These are phyloP conservation scores for Diutina catenulata DNA, from an alignment of 1,139 yeast genomes.

Conservation along the genomic window DNA sequence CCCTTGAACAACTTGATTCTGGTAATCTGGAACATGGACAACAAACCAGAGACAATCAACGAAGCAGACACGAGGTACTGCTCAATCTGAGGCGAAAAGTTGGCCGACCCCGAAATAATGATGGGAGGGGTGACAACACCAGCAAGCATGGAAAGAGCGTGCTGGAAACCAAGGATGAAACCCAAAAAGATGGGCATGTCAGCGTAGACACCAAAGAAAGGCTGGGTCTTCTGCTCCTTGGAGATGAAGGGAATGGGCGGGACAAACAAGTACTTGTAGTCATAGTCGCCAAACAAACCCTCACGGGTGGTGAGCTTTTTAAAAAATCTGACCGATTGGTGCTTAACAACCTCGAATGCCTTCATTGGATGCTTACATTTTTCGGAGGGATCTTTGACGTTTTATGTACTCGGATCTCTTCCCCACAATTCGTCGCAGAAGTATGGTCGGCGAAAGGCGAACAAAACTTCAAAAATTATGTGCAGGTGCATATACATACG, in stretches of 20 bases:
- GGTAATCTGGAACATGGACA: constrained; percentile 72
- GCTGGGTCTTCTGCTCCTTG: constrained; percentile 43
- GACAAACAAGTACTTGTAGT: constrained; percentile 63
- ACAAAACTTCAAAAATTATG: no score
- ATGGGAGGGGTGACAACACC: constrained; percentile 82
- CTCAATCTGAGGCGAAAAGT: constrained; percentile 35
- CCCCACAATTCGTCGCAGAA: no score
- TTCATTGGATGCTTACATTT: no score
- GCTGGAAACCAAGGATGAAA: constrained; percentile 71
- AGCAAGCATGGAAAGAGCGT: constrained; percentile 80
- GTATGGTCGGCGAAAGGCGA: no score
- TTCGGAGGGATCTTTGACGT: no score
- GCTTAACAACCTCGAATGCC: neutral
- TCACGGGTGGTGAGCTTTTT: constrained; percentile 22
- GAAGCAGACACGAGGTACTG: constrained; percentile 74
- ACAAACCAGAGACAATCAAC: constrained; percentile 61
- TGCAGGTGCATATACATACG: no score
- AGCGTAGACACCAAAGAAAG: constrained; percentile 70
- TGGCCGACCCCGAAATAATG: constrained; percentile 50
- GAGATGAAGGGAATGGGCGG: constrained; percentile 65
- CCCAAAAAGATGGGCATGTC: constrained; percentile 75
- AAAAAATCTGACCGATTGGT: neutral
- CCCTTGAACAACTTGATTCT: constrained; percentile 66
- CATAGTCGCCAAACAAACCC: constrained; percentile 76
- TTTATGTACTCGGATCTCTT: no score